phyloP scores from a whole-genome alignment of 2,329 filamentous ascomycete species.

The Fusarium protoensiforme region DNA sequence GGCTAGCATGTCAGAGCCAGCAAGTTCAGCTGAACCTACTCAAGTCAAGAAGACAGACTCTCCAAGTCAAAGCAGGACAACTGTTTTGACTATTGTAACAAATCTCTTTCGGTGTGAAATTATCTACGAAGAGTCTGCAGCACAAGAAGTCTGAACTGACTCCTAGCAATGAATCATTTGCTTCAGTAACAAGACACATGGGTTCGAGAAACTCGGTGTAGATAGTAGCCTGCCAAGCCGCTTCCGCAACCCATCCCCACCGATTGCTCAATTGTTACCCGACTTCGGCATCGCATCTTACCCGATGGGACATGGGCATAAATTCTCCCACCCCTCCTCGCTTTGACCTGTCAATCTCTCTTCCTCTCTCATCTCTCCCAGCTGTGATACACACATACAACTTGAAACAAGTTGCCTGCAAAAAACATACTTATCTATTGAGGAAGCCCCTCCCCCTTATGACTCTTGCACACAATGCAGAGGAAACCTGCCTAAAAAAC shows the following conservation, averaged over 20 bases:
- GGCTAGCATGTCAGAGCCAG: not conserved
- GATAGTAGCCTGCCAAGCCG: constrained; percentile 10
- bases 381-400: not conserved
- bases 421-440: not conserved
- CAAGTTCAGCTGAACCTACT: not conserved
- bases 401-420: not conserved
- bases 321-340: constrained; percentile 4
- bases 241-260: constrained; percentile 1
- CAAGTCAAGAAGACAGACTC: not conserved
- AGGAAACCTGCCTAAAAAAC: constrained; percentile 46
- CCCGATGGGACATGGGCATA: constrained; percentile 1
- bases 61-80: not conserved
- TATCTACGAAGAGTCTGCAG: not conserved
- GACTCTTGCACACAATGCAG: constrained; percentile 41
- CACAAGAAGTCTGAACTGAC: not conserved
- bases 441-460: constrained; percentile 12
- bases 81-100: not conserved
- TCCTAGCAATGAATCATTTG: not conserved
- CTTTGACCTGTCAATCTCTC: not conserved
- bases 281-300: not conserved
- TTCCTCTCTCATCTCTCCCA: not conserved
- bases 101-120: not conserved
- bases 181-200: not conserved
- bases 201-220: not conserved
- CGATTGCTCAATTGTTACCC: constrained; percentile 17